Evolutionary conservation across 2,329 filamentous ascomycete genomes (phyloP).

Genomic region (Cladosporium sp.): DNA sequence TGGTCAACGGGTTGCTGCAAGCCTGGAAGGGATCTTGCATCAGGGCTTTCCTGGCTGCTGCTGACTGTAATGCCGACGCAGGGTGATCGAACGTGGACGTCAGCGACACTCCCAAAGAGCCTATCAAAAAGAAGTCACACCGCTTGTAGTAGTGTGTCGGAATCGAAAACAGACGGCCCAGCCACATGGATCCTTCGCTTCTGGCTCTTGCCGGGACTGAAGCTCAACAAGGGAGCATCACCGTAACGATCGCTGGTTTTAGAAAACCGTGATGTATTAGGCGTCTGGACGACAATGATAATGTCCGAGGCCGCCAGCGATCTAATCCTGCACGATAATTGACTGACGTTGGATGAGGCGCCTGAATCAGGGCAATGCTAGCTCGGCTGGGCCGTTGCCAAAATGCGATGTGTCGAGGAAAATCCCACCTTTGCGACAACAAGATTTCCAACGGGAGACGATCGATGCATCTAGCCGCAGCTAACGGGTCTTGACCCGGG

Average conservation of each 20-base stretch:
- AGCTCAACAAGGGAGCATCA: constrained; percentile 18
- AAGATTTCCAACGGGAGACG: constrained; percentile 16
- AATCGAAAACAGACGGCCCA: constrained; percentile 5
- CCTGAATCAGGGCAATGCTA: constrained; percentile 14
- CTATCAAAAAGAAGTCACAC: constrained; percentile 15
- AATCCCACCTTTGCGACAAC: constrained; percentile 11
- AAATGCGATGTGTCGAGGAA: constrained; percentile 16
- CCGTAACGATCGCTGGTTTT: constrained; percentile 7
- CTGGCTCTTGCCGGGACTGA: constrained; percentile 1
- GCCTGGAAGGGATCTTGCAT: constrained; percentile 13
- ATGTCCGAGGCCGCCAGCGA: neutral
- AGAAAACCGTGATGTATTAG: constrained; percentile 11
- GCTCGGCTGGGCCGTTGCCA: constrained; percentile 13
- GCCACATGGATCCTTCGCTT: constrained; percentile 17
- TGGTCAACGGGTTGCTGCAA: constrained; percentile 15
- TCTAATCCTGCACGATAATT: constrained; percentile 1
- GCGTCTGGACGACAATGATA: neutral
- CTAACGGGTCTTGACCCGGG: constrained; percentile 19
- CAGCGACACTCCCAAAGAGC: constrained; percentile 1
- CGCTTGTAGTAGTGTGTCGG: constrained; percentile 6
- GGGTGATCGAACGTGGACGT: constrained; percentile 14
- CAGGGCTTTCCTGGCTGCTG: constrained; percentile 6
- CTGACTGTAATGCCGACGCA: constrained; percentile 18
- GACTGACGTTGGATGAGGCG: constrained; percentile 5
- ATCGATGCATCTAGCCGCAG: constrained; percentile 18